phyloP scores from a whole-genome alignment of 192 early-diverging fungal genomes.

The Coemansia sp. region DNA sequence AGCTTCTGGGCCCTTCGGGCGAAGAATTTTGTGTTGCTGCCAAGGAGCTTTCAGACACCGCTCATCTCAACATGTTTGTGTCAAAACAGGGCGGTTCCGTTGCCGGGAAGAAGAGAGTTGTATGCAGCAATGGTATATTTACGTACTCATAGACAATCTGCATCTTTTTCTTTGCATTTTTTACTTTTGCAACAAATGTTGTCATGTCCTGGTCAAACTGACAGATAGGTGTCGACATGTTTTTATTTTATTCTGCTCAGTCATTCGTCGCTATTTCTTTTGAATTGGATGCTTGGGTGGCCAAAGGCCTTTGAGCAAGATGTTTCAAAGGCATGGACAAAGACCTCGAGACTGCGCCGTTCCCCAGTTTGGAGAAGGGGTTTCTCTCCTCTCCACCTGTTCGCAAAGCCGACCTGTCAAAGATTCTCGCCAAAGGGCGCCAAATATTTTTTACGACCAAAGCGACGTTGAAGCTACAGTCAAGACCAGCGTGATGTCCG shows the following conservation, averaged over 20 bases:
- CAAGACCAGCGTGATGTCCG: not conserved
- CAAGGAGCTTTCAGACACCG: slow-evolving; percentile 37
- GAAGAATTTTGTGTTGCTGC: slow-evolving; percentile 19
- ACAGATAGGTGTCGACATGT: not conserved
- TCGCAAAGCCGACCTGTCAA: too few species aligned
- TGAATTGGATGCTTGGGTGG: not conserved
- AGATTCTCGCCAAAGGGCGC: too few species aligned
- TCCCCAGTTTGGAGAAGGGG: too few species aligned
- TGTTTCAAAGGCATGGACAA: not conserved
- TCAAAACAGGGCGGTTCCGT: slow-evolving; percentile 43
- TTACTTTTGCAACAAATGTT: not conserved
- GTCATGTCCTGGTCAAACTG: not conserved
- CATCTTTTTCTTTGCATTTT: too few species aligned
- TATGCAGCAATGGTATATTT: slow-evolving; percentile 9
- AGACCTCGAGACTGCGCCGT: not conserved
- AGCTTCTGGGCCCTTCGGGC: not conserved
- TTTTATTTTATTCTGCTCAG: not conserved
- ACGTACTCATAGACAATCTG: slow-evolving; percentile 4
- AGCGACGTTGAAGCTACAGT: not conserved
- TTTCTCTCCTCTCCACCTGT: too few species aligned
- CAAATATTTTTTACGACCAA: not conserved
- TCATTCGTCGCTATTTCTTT: not conserved
- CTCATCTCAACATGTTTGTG: slow-evolving; percentile 44
- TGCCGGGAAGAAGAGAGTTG: slow-evolving; percentile 30
- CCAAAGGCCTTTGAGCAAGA: not conserved